Conservation (phyloP, 495 filamentous ascomycete species). For the Neurospora sp. region DNA sequence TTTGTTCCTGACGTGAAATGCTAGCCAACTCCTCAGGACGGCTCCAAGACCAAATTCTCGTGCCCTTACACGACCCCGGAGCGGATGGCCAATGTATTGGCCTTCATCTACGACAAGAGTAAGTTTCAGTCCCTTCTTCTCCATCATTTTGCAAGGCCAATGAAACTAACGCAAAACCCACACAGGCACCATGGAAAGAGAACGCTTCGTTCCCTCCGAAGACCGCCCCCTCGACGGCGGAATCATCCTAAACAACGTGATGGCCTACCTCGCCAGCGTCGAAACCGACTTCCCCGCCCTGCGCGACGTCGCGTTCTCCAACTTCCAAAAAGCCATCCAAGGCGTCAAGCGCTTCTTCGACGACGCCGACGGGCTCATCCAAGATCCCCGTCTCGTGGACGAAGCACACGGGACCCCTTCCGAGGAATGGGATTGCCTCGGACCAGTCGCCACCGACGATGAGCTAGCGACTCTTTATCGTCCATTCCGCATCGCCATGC, state of each 20-base stretch:
- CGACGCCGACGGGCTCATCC: neutral
- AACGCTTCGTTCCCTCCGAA: neutral
- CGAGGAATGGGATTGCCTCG: neutral
- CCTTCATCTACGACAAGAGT: slow-evolving; percentile 18
- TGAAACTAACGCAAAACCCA: neutral
- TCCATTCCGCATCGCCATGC: neutral
- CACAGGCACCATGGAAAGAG: neutral
- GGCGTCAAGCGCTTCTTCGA: neutral
- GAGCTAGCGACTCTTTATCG: neutral
- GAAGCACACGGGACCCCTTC: neutral
- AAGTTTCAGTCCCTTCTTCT: neutral
- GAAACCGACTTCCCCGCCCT: neutral
- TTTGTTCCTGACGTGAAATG: neutral
- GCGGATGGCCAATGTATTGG: slow-evolving; percentile 6
- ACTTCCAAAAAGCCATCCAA: neutral
- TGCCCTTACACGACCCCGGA: neutral
- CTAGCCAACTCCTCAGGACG: neutral
- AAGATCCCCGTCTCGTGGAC: neutral
- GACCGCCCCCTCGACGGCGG: slow-evolving; percentile 1
- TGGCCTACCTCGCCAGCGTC: neutral
- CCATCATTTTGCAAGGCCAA: neutral
- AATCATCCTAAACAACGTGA: slow-evolving; percentile 1
- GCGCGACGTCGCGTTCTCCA: neutral
- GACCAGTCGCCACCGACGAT: neutral
- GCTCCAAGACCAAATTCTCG: neutral